Evolutionary conservation across 257 asterid species (phyloP).

Genomic region (Sherardia arvensis): DNA sequence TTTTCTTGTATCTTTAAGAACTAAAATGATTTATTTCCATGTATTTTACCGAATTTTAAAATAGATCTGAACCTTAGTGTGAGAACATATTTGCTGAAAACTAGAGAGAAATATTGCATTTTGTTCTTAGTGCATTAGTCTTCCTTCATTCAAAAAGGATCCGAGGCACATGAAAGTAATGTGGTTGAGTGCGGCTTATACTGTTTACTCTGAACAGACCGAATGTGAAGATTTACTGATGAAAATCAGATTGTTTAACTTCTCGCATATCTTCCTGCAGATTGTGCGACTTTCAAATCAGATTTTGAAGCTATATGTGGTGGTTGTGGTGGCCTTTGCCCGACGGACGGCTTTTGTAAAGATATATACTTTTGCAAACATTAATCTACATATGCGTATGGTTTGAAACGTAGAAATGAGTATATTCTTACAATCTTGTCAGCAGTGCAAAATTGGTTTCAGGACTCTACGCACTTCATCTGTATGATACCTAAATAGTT

Average conservation of each 20-base stretch:
- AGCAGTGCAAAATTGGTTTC: not conserved
- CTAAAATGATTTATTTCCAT: not conserved
- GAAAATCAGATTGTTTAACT: not conserved
- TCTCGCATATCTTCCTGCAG: not conserved
- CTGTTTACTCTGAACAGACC: not conserved
- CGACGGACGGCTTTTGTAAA: not conserved
- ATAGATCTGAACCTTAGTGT: conserved; percentile 21
- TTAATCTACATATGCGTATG: not conserved
- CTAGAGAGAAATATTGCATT: not conserved
- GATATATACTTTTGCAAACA: not conserved
- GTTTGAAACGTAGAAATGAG: not conserved
- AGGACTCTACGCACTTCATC: not conserved
- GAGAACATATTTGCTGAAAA: not conserved
- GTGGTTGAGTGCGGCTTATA: not conserved
- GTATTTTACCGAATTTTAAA: conserved; percentile 1
- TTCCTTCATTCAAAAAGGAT: not conserved
- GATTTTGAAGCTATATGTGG: not conserved
- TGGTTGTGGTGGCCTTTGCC: not conserved
- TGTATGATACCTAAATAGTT: not conserved
- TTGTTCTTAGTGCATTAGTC: not conserved
- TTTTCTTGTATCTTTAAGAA: not conserved
- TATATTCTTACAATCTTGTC: not conserved
- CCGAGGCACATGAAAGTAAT: not conserved
- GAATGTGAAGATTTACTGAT: not conserved
- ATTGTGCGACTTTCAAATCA: not conserved